phyloP scores from a whole-genome alignment of 169 alveolate genomes.

The Cryptosporidium ryanae region DNA sequence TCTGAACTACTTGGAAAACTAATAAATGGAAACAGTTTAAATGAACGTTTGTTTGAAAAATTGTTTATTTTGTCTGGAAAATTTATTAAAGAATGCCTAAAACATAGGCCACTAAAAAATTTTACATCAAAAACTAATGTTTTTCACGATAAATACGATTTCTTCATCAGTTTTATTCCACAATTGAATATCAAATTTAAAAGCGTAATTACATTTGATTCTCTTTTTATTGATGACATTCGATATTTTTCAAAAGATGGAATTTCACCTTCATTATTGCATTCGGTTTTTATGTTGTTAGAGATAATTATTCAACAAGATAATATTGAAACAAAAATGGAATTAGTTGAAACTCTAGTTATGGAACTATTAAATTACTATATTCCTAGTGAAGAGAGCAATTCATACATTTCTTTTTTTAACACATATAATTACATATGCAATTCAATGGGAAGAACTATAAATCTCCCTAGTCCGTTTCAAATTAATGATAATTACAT shows the following conservation, averaged over 20 bases:
- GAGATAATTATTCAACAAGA: neutral
- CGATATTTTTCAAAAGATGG: constrained; percentile 13
- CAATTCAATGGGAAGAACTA: neutral
- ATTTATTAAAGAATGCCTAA: constrained; percentile 4
- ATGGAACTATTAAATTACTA: neutral
- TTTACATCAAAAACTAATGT: neutral
- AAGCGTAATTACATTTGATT: neutral
- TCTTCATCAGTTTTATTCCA: constrained; percentile 1
- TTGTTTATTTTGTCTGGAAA: neutral
- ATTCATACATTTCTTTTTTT: neutral
- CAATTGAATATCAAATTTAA: neutral
- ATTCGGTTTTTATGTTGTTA: constrained; percentile 1
- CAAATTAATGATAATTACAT: constrained; percentile 20
- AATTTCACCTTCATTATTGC: constrained; percentile 3
- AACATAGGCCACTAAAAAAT: neutral
- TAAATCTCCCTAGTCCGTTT: constrained; percentile 8
- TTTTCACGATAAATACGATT: constrained; percentile 24
- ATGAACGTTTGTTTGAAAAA: neutral
- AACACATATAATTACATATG: constrained; percentile 13
- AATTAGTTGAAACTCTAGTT: neutral
- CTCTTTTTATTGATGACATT: neutral
- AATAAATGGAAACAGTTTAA: neutral
- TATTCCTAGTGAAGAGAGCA: constrained; percentile 23
- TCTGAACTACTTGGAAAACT: neutral
- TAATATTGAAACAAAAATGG: constrained; percentile 1